phyloP scores from a whole-genome alignment of 768 basidiomycete species.

The Boletus eberwhitei region DNA sequence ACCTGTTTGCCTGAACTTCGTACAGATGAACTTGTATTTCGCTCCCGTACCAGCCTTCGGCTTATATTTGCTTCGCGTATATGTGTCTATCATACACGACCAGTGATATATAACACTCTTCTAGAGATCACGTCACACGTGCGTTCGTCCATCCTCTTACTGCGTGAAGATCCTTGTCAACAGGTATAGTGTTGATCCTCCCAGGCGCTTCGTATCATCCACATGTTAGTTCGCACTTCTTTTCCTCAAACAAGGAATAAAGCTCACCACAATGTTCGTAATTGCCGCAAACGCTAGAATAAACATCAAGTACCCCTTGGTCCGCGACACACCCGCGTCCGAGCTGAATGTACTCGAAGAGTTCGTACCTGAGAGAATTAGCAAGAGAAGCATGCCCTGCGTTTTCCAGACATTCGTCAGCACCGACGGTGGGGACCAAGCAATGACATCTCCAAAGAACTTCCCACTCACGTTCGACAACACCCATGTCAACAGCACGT shows the following conservation, averaged over 20 bases:
- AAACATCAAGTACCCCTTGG: conserved; percentile 75
- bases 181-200: conserved; percentile 56
- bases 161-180: conserved; percentile 51
- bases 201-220: conserved; percentile 42
- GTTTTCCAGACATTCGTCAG: not conserved
- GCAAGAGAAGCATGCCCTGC: conserved; percentile 66
- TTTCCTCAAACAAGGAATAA: not conserved
- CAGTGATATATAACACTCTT: conserved; percentile 4
- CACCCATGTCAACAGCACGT: conserved; percentile 79
- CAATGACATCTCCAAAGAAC: not conserved
- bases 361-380: conserved; percentile 60
- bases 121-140: not conserved
- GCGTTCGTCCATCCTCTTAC: conserved; percentile 17
- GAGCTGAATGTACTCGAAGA: conserved; percentile 58
- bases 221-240: not conserved
- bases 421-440: not conserved
- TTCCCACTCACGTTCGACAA: conserved; percentile 64
- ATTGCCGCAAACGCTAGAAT: conserved; percentile 80
- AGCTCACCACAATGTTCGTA: conserved; percentile 58
- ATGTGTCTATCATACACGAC: conserved; percentile 3
- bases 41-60: not conserved
- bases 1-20: conserved; percentile 38
- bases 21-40: not conserved
- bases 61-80: not conserved
- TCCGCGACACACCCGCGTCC: conserved; percentile 46